Evolutionary conservation across 2,329 filamentous ascomycete species (phyloP).

Genomic region (Mollisiaceae sp.): DNA sequence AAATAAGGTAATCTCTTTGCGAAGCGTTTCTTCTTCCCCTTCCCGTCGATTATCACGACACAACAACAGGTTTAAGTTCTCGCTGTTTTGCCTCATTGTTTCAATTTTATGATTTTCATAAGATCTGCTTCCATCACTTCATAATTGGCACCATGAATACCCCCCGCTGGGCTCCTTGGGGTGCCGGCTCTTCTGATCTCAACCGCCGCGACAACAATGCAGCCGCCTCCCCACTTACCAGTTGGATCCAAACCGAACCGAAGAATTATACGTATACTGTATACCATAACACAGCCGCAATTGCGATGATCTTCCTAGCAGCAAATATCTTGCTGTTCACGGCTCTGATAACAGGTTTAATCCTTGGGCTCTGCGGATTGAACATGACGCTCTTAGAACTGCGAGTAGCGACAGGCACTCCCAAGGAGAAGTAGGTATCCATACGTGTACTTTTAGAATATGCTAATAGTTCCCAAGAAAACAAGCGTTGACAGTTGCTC

Average conservation of each 20-base stretch:
- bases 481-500: conserved; percentile 28
- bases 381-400: conserved; percentile 36
- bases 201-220: background rate
- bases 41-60: background rate
- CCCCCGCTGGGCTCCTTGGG: too few relatives aligned
- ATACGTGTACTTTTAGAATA: background rate
- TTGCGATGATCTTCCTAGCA: conserved; percentile 28
- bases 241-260: background rate
- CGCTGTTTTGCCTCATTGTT: background rate
- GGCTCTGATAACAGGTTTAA: conserved; percentile 36
- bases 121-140: background rate
- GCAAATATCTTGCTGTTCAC: conserved; percentile 27
- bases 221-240: background rate
- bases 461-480: conserved; percentile 29
- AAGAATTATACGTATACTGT: conserved; percentile 10
- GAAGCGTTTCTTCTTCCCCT: background rate
- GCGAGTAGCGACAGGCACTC: conserved; percentile 29
- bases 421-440: conserved; percentile 31
- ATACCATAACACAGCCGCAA: conserved; percentile 13
- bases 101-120: background rate
- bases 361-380: conserved; percentile 36
- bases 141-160: background rate
- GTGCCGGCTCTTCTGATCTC: background rate
- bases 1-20: background rate
- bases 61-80: background rate